Evolutionary conservation across 495 filamentous ascomycete genomes (phyloP).

Genomic region (Aspergillus indologenus): DNA sequence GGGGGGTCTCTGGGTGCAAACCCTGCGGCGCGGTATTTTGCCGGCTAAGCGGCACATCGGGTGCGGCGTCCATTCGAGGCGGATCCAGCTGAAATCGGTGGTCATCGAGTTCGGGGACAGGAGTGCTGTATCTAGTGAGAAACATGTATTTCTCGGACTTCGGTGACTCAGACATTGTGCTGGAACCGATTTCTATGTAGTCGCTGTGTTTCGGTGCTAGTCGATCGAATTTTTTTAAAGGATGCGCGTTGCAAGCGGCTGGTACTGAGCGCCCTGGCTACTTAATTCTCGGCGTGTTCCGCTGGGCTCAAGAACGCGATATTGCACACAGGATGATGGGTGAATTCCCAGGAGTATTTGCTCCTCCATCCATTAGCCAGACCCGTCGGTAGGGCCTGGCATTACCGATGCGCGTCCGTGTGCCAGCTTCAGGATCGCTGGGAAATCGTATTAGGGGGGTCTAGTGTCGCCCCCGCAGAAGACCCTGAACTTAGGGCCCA

Average conservation of each 20-base stretch:
- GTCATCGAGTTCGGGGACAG: conserved; percentile 87
- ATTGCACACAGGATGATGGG: conserved; percentile 30
- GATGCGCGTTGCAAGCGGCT: not conserved
- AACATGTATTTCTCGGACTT: conserved; percentile 55
- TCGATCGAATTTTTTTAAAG: not conserved
- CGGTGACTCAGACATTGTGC: conserved; percentile 62
- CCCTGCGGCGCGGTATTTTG: conserved; percentile 37
- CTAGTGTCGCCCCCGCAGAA: conserved; percentile 95
- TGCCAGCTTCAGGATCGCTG: conserved; percentile 32
- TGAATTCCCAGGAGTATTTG: conserved; percentile 33
- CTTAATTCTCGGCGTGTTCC: conserved; percentile 6
- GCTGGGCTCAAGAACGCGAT: conserved; percentile 9
- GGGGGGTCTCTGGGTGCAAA: conserved; percentile 27
- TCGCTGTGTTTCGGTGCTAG: not conserved
- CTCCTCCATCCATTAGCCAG: conserved; percentile 47
- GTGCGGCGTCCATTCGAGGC: conserved; percentile 57
- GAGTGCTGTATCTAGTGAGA: conserved; percentile 66
- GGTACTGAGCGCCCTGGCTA: not conserved
- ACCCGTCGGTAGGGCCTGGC: conserved; percentile 48
- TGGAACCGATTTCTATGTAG: not conserved
- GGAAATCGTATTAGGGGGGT: conserved; percentile 84
- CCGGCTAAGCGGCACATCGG: conserved; percentile 32
- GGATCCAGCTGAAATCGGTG: conserved; percentile 74
- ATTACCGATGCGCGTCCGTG: conserved; percentile 43
- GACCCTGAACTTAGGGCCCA: conserved; percentile 86